Percentiles rank a stretch among this genome's conserved stretches.
Evolutionary conservation across 495 filamentous ascomycete species (phyloP).

Genomic region (Cladorrhinum samala): DNA sequence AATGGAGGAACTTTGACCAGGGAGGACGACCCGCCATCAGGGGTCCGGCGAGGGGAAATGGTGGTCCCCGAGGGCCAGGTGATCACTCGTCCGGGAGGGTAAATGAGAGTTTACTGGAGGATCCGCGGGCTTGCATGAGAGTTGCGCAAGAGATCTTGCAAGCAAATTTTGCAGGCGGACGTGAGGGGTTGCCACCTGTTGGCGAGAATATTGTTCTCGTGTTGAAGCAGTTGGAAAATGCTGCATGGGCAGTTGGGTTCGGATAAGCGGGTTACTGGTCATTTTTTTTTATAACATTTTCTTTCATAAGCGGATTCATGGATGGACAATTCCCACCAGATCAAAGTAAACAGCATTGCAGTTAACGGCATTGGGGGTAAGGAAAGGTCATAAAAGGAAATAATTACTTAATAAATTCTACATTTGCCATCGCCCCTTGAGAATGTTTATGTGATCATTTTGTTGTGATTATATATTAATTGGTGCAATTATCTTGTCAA

Average conservation of each 20-base stretch:
- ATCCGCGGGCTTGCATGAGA: constrained; percentile 42
- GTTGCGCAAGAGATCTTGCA: constrained; percentile 42
- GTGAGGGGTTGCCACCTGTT: constrained; percentile 63
- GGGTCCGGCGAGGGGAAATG: constrained; percentile 11
- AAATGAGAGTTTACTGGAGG: constrained; percentile 20
- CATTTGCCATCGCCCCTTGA: no score
- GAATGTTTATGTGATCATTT: no score
- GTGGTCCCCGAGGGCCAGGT: no score
- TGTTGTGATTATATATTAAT: constrained; percentile 1
- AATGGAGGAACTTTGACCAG: constrained; percentile 42
- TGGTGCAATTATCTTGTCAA: background rate
- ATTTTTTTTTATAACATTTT: background rate
- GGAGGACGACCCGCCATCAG: constrained; percentile 41
- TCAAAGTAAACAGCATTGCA: no score
- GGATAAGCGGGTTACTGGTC: constrained; percentile 2
- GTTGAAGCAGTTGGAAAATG: constrained; percentile 47
- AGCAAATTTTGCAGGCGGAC: constrained; percentile 56
- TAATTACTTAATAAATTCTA: no score
- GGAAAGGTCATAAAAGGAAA: no score
- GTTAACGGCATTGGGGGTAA: no score
- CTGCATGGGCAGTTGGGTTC: constrained; percentile 31
- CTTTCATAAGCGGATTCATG: background rate
- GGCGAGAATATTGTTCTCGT: constrained; percentile 55
- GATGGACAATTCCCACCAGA: background rate
- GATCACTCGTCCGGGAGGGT: background rate